These are phyloP conservation scores for Leucocoprinus sp. DNA, from an alignment of 768 basidiomycete genomes.

Conservation along the genomic window DNA sequence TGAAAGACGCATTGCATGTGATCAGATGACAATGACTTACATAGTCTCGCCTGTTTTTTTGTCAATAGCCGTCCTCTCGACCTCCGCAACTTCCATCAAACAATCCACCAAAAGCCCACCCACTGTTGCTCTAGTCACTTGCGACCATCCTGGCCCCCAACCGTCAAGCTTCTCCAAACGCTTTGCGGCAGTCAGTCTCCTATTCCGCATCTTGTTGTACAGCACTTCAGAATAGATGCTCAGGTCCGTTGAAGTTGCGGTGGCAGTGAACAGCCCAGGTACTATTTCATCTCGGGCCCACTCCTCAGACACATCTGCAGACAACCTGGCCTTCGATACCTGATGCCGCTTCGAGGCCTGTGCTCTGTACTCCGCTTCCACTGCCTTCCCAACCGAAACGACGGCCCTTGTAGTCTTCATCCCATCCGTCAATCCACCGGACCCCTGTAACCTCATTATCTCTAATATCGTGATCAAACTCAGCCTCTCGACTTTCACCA, in stretches of 20 bases:
- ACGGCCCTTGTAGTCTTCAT: slow-evolving; percentile 87
- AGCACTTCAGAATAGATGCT: slow-evolving; percentile 53
- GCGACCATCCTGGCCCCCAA: slow-evolving; percentile 82
- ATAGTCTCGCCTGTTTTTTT: slow-evolving; percentile 50
- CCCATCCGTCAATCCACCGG: slow-evolving; percentile 70
- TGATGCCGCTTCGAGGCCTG: slow-evolving; percentile 63
- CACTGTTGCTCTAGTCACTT: slow-evolving; percentile 62
- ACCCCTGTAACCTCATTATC: slow-evolving; percentile 71
- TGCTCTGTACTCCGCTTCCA: slow-evolving; percentile 89
- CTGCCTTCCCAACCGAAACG: slow-evolving; percentile 68
- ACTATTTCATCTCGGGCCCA: neutral
- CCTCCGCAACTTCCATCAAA: slow-evolving; percentile 77
- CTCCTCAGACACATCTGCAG: neutral
- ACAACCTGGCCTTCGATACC: slow-evolving; percentile 26
- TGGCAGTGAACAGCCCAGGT: too few relatives aligned
- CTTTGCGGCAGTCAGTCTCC: slow-evolving; percentile 58
- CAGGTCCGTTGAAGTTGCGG: too few relatives aligned
- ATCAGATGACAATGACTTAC: slow-evolving; percentile 32
- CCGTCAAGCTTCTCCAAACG: slow-evolving; percentile 58
- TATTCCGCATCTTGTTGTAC: slow-evolving; percentile 52
- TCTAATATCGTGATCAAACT: slow-evolving; percentile 88
- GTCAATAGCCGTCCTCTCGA: slow-evolving; percentile 51
- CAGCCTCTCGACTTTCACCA: slow-evolving; percentile 70
- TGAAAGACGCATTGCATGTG: slow-evolving; percentile 5
- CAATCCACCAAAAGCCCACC: slow-evolving; percentile 79